A percentile compares a stretch with the other conserved stretches of the same genome.
Conservation (phyloP, 306 rosid genomes). For the Castanea crenata region DNA sequence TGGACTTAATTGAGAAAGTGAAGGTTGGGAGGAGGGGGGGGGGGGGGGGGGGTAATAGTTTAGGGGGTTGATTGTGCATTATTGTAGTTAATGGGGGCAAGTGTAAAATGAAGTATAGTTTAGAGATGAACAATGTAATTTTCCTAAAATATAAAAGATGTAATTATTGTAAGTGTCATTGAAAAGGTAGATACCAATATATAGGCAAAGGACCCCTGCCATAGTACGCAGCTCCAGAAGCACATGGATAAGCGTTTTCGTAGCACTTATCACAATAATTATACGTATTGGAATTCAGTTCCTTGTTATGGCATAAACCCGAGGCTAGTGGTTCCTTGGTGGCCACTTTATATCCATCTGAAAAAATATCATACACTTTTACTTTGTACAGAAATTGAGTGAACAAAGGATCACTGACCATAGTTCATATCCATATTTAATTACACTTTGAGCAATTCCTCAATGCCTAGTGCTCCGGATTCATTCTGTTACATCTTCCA, state of each 20-base stretch:
- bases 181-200: slow-evolving; percentile 59
- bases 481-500: background rate
- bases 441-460: no score
- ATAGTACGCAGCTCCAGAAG: slow-evolving; percentile 76
- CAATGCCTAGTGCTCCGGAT: background rate
- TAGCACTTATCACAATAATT: slow-evolving; percentile 71
- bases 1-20: no score
- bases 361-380: slow-evolving; percentile 19
- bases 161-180: background rate
- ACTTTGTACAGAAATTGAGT: background rate
- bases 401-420: background rate
- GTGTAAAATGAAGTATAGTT: no score
- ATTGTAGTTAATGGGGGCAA: no score
- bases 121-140: no score
- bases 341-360: slow-evolving; percentile 97
- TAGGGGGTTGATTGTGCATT: no score
- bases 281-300: slow-evolving; percentile 77
- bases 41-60: no score
- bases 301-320: slow-evolving; percentile 92
- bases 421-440: no score
- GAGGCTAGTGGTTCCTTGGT: slow-evolving; percentile 91
- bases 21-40: no score
- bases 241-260: slow-evolving; percentile 77
- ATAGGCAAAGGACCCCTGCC: slow-evolving; percentile 94
- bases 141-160: no score